Percentiles rank a stretch among this genome's conserved stretches.
Evolutionary conservation across 805 yeast genomes (phyloP).

Genomic region (Starmerella davenportii): DNA sequence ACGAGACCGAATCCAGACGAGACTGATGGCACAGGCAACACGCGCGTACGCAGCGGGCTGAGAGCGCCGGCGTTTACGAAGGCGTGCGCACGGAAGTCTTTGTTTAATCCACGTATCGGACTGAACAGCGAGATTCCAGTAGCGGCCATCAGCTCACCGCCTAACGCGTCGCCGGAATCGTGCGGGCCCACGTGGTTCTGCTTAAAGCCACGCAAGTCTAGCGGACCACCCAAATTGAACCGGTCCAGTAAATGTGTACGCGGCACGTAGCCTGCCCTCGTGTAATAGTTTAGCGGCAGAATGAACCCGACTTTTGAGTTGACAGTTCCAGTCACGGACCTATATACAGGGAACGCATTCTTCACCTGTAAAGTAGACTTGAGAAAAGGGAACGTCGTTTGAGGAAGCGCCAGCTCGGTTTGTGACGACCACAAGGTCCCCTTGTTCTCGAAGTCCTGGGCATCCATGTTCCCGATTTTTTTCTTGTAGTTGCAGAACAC

Average conservation of each 20-base stretch:
- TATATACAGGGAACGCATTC: slow-evolving; percentile 19
- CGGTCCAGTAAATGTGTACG: slow-evolving; percentile 52
- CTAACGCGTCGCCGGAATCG: slow-evolving; percentile 37
- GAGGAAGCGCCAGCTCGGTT: slow-evolving; percentile 30
- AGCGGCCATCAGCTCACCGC: slow-evolving; percentile 47
- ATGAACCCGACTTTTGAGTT: slow-evolving; percentile 15
- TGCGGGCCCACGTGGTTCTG: slow-evolving; percentile 51
- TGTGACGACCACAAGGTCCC: slow-evolving; percentile 29
- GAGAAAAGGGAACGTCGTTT: slow-evolving; percentile 23
- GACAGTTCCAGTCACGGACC: slow-evolving; percentile 6
- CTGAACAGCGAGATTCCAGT: slow-evolving; percentile 42
- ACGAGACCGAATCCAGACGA: slow-evolving; percentile 44
- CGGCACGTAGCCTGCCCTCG: neutral
- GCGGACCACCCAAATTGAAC: slow-evolving; percentile 68
- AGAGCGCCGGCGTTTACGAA: slow-evolving; percentile 52
- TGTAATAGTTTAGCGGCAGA: slow-evolving; percentile 10
- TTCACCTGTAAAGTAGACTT: slow-evolving; percentile 23
- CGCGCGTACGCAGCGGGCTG: slow-evolving; percentile 14
- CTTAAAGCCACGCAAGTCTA: slow-evolving; percentile 52
- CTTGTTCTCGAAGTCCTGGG: slow-evolving; percentile 26
- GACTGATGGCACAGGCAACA: slow-evolving; percentile 28
- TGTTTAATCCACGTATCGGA: slow-evolving; percentile 37
- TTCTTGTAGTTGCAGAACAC: slow-evolving; percentile 28
- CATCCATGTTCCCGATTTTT: slow-evolving; percentile 27
- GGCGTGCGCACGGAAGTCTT: slow-evolving; percentile 43